Base-by-base conservation (phyloP, 2,329 filamentous ascomycete genomes). In the Ophiognomonia clavigignenti-juglandacearum region DNA sequence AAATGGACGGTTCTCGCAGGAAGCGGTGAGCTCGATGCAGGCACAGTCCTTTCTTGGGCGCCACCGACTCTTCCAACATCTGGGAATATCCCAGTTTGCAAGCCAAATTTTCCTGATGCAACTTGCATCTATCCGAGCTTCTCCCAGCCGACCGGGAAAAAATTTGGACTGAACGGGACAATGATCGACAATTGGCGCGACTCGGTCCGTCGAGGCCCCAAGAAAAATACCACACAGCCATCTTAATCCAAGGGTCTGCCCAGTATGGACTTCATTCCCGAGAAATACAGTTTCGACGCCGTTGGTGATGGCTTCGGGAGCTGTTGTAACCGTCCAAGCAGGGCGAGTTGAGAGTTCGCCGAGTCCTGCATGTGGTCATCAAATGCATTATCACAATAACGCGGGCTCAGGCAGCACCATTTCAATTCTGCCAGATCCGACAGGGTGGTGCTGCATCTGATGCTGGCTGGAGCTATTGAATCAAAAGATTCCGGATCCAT, bases 21-120 rank as follows among this genome's bases (percentile, higher is more conserved):
- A 43, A 46, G 50, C 50, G 50, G 50, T 52, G 50, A 45, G 50
- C 42, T 32, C 29, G 32, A 44, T 52, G 46, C 50, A 51, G 49
- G 49, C 49, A 51, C 49, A 46, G 26, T 39, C 46, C 35, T 46
- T 44, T 49, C 46, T 48, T n/a, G 32, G 20, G 36, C 32, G 24
- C 46, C 42, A 46, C 50, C 34, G 42, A 43, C 40, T 35, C 38
- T 43, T 35, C 27, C n/a, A 4, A 14, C 20, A 27, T 34, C 49
- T 45, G 35, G 49, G 49, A 39, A 19, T 37, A 51, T 51, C 49
- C 49, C 45, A 51, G 49, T 26, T 41, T 10, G 6, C 14, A n/a
- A 3, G 20, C n/a, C n/a, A 31, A 13, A 31, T 31, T 18, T 32
- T 31, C 39, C n/a, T 31, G 20, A 27, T 29, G 39, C 40, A n/a